These are phyloP conservation scores for Trichoderma reesei DNA, from an alignment of 495 filamentous ascomycete genomes.

Conservation along the genomic window DNA sequence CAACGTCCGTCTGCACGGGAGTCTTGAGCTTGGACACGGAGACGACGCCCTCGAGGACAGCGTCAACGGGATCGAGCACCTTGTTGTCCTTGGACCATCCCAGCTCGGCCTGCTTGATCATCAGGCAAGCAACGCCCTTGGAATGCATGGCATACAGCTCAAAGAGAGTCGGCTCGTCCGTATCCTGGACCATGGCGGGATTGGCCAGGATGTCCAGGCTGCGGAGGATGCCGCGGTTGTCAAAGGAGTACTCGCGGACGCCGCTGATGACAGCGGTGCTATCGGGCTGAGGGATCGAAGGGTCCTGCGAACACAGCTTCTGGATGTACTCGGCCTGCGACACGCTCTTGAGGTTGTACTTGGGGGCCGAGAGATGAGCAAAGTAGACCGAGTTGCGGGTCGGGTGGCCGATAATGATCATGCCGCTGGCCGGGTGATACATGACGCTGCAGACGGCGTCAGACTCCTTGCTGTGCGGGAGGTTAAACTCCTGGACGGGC, in stretches of 20 bases:
- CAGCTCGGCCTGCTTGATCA: slow-evolving; percentile 75
- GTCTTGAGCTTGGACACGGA: slow-evolving; percentile 38
- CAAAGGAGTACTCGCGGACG: slow-evolving; percentile 86
- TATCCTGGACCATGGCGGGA: slow-evolving; percentile 41
- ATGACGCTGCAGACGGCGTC: slow-evolving; percentile 94
- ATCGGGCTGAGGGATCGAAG: slow-evolving; percentile 67
- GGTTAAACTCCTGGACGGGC: slow-evolving; percentile 90
- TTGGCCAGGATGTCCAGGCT: slow-evolving; percentile 78
- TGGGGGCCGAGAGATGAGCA: slow-evolving; percentile 84
- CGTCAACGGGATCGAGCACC: slow-evolving; percentile 65
- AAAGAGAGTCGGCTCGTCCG: slow-evolving; percentile 56
- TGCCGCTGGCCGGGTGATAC: slow-evolving; percentile 81
- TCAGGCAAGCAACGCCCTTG: slow-evolving; percentile 79
- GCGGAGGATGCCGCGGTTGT: slow-evolving; percentile 75
- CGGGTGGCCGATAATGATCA: slow-evolving; percentile 90
- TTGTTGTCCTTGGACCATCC: slow-evolving; percentile 85
- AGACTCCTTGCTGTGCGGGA: slow-evolving; percentile 92
- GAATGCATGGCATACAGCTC: slow-evolving; percentile 98
- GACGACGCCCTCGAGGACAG: slow-evolving; percentile 51
- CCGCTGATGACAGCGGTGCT: slow-evolving; percentile 94
- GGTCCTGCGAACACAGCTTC: slow-evolving; percentile 61
- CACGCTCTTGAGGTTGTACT: slow-evolving; percentile 70
- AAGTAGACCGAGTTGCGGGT: slow-evolving; percentile 97
- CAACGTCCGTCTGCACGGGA: slow-evolving; percentile 23
- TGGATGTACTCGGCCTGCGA: slow-evolving; percentile 80